Evolutionary conservation across 805 yeast species (phyloP), one percentile per base, ranked within the genome.

Genomic region (Candida methanosorbosa): DNA sequence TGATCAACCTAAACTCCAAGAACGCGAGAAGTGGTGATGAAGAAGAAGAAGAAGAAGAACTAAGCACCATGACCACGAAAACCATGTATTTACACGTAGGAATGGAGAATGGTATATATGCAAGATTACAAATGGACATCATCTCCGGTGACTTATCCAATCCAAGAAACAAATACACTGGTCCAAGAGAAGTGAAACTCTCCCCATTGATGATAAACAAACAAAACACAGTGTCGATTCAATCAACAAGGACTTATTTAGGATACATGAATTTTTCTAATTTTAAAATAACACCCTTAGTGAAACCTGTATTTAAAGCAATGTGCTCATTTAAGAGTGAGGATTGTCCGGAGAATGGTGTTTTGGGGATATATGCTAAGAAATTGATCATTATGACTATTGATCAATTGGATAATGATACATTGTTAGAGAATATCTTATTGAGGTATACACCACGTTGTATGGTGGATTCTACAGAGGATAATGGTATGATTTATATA

Each of bases 81-180:
- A 39, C 44, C 1, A 38, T 61, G 3, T 66, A 60, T 38, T 66
- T 83, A 9, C 94, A 87, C 54, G 70, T 86, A 33, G 97, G 97
- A 2, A 66, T 87, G 65, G 69, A 61, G n/a, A 84, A 78, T 53
- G 97, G 97, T 16, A 74, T 88, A 2, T 85, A 81, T 57, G 77
- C 78, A 2, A 62, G 79, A 14, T 71, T 85, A 0, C 57, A 61
- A 5, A 45, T 87, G 26, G 85, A 82, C 48, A 48, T 52, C 0
- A 46, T 59, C 4, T 64, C 79, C 4, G 96, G 95, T 3, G 66
- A 74, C 16, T 52, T 81, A 12, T 60, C 71, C 1, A 79, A 81
- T 42, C 72, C 86, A 1, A 64, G 81, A 45, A 73, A 76, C 14
- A 77, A 79, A 48, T 86, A 81, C 48, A 52, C 85, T 20, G 97